Evolutionary conservation across 805 yeast genomes (phyloP), one percentile per base, ranked within the genome.

Genomic region (Nakazawaea pomicola): DNA sequence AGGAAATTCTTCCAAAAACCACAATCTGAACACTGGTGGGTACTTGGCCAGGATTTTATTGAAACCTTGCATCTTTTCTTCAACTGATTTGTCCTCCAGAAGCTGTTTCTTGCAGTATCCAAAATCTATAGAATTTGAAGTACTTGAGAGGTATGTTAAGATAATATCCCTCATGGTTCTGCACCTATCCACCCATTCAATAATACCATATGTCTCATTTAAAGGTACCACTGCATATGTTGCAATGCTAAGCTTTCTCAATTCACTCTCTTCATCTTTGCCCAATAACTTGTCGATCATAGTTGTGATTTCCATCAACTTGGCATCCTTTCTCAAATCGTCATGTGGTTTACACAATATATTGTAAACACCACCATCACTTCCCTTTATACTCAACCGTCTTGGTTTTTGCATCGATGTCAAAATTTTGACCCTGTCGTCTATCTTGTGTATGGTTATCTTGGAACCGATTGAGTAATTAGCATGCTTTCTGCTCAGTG

Each of bases 291-390:
- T 75, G 55, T 90, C 90, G 58, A 93, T 78, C 60, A 89, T 83
- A 1, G 87, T 78, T 0, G 97, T 87, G 51, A 93, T 83, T 51
- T 95, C 93, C 84, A 89, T 84, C 39, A 91, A 76, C 51, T 95
- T 84, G 4, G 96, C 93, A 65, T 95, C 99, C 55, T 95, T 95
- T 48, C 98, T 67, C 15, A 95, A 80, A 63, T 93, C 99, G 60
- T 93, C 99, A 47, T 79, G 74, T 7, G 82, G 79, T 55, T 93
- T 93, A 51, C 95, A 81, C 63, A 93, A 70, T 12, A 93, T 70
- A 15, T 82, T 74, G 56, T 90, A 90, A 1, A 65, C 58, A n/a
- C 63, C 61, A 7, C 91, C 90, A 60, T 91, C 86, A 2, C 86
- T 77, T 0, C 98, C 99, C 29, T 76, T 60, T 3, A 91, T 64